These are phyloP conservation scores for Monosporascus sp. DNA, from an alignment of 2,329 filamentous ascomycete genomes.

Conservation along the genomic window DNA sequence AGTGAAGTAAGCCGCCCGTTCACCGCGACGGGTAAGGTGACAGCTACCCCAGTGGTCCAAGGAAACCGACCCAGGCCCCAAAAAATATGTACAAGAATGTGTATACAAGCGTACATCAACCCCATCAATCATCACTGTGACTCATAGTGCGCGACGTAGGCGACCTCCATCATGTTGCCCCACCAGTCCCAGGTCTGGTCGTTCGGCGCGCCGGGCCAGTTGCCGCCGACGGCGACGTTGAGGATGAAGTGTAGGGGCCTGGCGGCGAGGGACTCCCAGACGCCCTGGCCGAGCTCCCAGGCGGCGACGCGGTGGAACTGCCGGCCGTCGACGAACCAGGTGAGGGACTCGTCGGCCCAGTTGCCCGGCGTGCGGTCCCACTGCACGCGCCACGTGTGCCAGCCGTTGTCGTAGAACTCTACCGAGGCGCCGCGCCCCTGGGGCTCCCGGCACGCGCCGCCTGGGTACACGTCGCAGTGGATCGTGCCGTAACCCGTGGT, in stretches of 20 bases:
- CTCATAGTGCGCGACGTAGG: constrained; percentile 38
- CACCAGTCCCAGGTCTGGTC: constrained; percentile 37
- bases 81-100: constrained; percentile 1
- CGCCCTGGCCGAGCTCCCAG: constrained; percentile 30
- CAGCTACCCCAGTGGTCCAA: neutral
- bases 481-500: constrained; percentile 40
- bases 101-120: neutral
- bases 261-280: constrained; percentile 39
- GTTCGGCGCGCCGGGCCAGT: constrained; percentile 45
- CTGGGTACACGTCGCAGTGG: constrained; percentile 39
- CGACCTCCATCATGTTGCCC: constrained; percentile 46
- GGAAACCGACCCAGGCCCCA: neutral
- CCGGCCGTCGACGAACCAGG: constrained; percentile 41
- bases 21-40: neutral
- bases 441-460: constrained; percentile 43
- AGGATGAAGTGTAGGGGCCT: constrained; percentile 40
- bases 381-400: constrained; percentile 43
- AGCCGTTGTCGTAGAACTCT: constrained; percentile 38
- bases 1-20: neutral
- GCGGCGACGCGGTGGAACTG: constrained; percentile 40
- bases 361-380: constrained; percentile 37
- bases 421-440: constrained; percentile 32
- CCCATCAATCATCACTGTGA: constrained; percentile 7
- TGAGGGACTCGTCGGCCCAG: constrained; percentile 43
- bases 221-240: constrained; percentile 43